phyloP scores from a whole-genome alignment of 1,139 yeast species.

The Taphrina populina region DNA sequence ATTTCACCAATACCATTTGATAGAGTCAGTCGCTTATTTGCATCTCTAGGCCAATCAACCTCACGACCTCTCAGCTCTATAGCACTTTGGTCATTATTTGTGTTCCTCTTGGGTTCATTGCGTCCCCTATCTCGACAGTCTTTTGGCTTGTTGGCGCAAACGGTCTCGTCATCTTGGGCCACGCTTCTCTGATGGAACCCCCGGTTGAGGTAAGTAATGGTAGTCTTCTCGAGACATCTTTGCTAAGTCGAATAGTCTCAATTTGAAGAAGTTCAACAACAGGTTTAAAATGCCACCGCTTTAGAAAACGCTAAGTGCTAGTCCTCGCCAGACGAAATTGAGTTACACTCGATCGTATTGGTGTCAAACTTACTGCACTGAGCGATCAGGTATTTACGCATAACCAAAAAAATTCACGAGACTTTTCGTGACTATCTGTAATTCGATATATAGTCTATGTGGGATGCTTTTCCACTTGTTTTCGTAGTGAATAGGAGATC shows the following conservation, averaged over 20 bases:
- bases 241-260: conserved; percentile 43
- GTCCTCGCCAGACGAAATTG: too few species aligned
- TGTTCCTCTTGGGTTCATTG: conserved; percentile 85
- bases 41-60: conserved; percentile 47
- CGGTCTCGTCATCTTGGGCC: conserved; percentile 79
- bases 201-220: conserved; percentile 65
- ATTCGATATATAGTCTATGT: too few species aligned
- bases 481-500: too few species aligned
- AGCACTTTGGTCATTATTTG: conserved; percentile 48
- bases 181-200: conserved; percentile 92
- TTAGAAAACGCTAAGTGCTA: too few species aligned
- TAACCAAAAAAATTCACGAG: too few species aligned
- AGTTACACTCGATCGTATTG: too few species aligned
- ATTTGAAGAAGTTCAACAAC: conserved; percentile 34
- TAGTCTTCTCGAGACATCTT: conserved; percentile 46
- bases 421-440: too few species aligned
- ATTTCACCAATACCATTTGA: too few species aligned
- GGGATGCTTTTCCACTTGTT: too few species aligned
- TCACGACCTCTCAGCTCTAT: conserved; percentile 81
- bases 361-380: too few species aligned
- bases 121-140: conserved; percentile 89
- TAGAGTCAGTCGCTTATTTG: too few species aligned
- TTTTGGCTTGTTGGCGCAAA: conserved; percentile 98
- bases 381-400: too few species aligned
- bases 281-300: conserved; percentile 24